These are phyloP conservation scores for Penicillium sp. DNA, from an alignment of 2,329 filamentous ascomycete species.

Conservation along the genomic window DNA sequence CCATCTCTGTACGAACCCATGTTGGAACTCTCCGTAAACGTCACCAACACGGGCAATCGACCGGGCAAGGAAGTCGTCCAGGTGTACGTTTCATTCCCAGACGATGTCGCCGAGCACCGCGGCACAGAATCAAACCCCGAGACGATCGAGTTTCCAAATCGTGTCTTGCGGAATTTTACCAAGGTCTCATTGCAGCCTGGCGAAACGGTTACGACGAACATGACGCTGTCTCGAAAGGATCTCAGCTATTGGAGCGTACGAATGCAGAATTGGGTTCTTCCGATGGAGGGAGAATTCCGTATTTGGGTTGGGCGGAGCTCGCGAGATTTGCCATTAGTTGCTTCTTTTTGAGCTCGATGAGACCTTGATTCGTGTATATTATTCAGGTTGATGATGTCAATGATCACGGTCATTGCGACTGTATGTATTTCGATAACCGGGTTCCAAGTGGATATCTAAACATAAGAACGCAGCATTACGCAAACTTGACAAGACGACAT, in stretches of 20 bases:
- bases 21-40: constrained; percentile 42
- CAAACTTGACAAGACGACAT: too few relatives aligned
- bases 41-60: constrained; percentile 47
- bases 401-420: too few relatives aligned
- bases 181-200: constrained; percentile 58
- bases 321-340: constrained; percentile 29
- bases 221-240: constrained; percentile 61
- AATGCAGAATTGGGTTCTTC: constrained; percentile 64
- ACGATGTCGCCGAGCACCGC: constrained; percentile 28
- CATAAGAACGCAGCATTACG: too few relatives aligned
- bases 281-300: constrained; percentile 36
- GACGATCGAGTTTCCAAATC: constrained; percentile 58
- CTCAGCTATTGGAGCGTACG: constrained; percentile 66
- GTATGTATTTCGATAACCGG: too few relatives aligned
- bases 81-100: constrained; percentile 63
- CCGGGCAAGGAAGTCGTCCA: constrained; percentile 49
- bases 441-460: too few relatives aligned
- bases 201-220: constrained; percentile 49
- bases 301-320: constrained; percentile 37
- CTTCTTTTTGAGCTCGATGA: constrained; percentile 21
- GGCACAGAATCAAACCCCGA: constrained; percentile 27
- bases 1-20: constrained; percentile 49
- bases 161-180: constrained; percentile 63
- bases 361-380: too few relatives aligned
- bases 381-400: too few relatives aligned